Base-by-base conservation (phyloP, 257 asterid species). In the Solanum phureja region DNA sequence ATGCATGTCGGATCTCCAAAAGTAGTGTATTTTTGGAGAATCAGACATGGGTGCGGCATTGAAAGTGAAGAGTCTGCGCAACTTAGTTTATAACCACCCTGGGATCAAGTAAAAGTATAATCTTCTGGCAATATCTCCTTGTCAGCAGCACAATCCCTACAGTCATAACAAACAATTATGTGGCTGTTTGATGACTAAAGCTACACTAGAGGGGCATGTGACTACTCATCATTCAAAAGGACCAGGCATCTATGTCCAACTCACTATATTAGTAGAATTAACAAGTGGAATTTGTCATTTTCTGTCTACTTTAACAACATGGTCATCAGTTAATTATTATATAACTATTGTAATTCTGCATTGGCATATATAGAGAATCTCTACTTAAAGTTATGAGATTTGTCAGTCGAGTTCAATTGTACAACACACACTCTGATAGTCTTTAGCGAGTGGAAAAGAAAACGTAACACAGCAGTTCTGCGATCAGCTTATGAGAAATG, bases 191-290 rank as follows among this genome's bases (percentile, higher is more conserved):
- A 79, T 49, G 69, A 49, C 69, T 82, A 82, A 82, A 29, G 19
- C 69, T 82, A 82, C 19, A 82, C 85, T 82, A 81, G 85, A 82
- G 69, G 85, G 85, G 69, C 85, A 82, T 27, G 85, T 82, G 85
- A 82, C 69, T 31, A 49, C 69, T 49, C 85, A 81, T 81, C 68
- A 49, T 29, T 81, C 85, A 81, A 81, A 81, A 81, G 85, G 85
- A 81, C 69, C 85, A 46, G 11, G 27, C 42, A 46, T 46, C 84
- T 40, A 77, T 77, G 12, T n/a, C 85, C 85, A 82, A 82, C 85
- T 82, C 85, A 82, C 11, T 16, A 49, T 8, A 82, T 79, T 82
- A 82, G 85, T 82, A 82, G 85, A 38, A 82, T 82, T 82, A 82
- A 31, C 85, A 82, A 49, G 85, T 18, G 42, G 85, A 6, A 29